Evolutionary conservation across 192 early-diverging fungal species (phyloP).

Genomic region (Entomortierella chlamydospora): DNA sequence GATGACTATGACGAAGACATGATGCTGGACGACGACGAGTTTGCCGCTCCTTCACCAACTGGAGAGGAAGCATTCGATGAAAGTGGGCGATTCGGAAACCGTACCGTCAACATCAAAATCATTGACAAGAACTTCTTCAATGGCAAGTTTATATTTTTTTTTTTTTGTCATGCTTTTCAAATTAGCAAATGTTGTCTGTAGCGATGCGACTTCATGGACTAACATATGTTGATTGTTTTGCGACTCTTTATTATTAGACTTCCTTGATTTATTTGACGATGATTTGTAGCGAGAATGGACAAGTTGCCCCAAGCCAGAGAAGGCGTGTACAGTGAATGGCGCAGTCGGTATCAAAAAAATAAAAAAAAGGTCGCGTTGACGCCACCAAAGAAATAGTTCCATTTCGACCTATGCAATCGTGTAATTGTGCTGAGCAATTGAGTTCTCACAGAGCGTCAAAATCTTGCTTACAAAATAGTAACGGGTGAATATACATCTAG

Average conservation of each 20-base stretch:
- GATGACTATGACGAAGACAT: slow-evolving; percentile 45
- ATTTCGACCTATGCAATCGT: too few relatives aligned
- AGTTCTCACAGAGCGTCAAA: too few relatives aligned
- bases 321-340: too few relatives aligned
- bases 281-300: slow-evolving; percentile 18
- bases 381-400: neutral
- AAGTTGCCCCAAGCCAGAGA: too few relatives aligned
- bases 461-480: too few relatives aligned
- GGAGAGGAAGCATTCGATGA: slow-evolving; percentile 38
- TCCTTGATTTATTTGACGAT: slow-evolving; percentile 42
- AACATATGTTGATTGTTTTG: neutral
- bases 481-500: too few relatives aligned
- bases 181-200: too few relatives aligned
- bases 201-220: too few relatives aligned
- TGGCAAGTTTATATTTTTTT: slow-evolving; percentile 10
- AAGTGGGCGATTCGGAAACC: slow-evolving; percentile 10
- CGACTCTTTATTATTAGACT: slow-evolving; percentile 10
- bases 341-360: neutral
- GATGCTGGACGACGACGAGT: slow-evolving; percentile 45
- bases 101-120: slow-evolving; percentile 20
- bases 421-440: too few relatives aligned
- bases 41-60: slow-evolving; percentile 34
- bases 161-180: neutral
- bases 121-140: slow-evolving; percentile 49
- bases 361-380: neutral